A percentile compares a stretch with the other conserved stretches of the same genome.
phyloP scores from a whole-genome alignment of 768 basidiomycete species.

The Rubroboletus pulcherrimus region DNA sequence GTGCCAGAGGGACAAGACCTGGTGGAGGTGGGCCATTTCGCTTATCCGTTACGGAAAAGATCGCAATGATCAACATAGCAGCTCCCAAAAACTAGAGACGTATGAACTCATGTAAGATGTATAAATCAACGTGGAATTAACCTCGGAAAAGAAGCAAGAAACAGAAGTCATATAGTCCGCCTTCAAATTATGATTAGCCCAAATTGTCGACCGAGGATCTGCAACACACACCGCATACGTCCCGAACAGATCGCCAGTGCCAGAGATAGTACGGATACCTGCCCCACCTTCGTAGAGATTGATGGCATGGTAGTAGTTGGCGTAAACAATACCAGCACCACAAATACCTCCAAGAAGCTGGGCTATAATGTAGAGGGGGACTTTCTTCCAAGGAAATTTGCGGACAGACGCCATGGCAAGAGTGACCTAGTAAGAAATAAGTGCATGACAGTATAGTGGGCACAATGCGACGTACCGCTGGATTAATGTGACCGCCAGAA shows the following conservation, averaged over 20 bases:
- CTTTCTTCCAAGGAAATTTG: slow-evolving; percentile 77
- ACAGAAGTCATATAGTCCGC: slow-evolving; percentile 41
- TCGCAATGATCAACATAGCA: slow-evolving; percentile 49
- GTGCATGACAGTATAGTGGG: background rate
- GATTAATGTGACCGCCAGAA: slow-evolving; percentile 76
- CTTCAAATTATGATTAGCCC: slow-evolving; percentile 23
- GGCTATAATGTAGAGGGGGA: slow-evolving; percentile 62
- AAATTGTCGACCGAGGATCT: background rate
- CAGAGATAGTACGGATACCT: slow-evolving; percentile 50
- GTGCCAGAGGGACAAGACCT: slow-evolving; percentile 50
- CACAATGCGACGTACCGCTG: slow-evolving; percentile 44
- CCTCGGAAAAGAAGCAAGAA: slow-evolving; percentile 46
- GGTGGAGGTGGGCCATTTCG: slow-evolving; percentile 45
- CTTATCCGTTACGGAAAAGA: slow-evolving; percentile 53
- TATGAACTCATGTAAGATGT: background rate
- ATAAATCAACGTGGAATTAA: slow-evolving; percentile 6
- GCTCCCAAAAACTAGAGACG: slow-evolving; percentile 49
- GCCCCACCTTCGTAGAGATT: slow-evolving; percentile 57
- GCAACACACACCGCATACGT: slow-evolving; percentile 52
- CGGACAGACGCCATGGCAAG: slow-evolving; percentile 65
- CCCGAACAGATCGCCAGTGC: slow-evolving; percentile 55
- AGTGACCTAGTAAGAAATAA: slow-evolving; percentile 51
- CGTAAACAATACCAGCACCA: slow-evolving; percentile 57
- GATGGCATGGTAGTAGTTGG: slow-evolving; percentile 65
- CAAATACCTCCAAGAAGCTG: slow-evolving; percentile 60